phyloP scores from a whole-genome alignment of 805 yeast genomes.

The Brettanomyces custersianus region DNA sequence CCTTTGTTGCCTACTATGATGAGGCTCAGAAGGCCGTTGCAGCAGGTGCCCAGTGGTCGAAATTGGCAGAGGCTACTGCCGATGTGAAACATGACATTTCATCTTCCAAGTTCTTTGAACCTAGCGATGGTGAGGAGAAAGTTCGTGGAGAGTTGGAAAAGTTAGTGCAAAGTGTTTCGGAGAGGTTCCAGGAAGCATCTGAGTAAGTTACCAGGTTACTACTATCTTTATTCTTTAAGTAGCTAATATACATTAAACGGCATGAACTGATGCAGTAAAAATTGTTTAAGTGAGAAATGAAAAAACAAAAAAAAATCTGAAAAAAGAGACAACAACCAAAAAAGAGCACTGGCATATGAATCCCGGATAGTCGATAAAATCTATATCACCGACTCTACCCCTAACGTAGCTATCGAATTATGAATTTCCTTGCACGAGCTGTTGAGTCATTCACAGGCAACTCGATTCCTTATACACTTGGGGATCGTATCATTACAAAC shows the following conservation, averaged over 20 bases:
- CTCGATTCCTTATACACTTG: constrained; percentile 50
- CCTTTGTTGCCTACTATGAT: constrained; percentile 82
- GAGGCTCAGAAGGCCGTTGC: constrained; percentile 97
- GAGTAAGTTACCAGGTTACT: too few relatives aligned
- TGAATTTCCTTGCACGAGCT: constrained; percentile 67
- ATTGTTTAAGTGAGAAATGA: neutral
- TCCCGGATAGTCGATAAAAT: too few relatives aligned
- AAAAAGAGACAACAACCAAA: too few relatives aligned
- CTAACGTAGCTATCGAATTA: constrained; percentile 13
- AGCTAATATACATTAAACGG: too few relatives aligned
- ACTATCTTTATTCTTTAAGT: neutral
- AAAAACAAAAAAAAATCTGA: too few relatives aligned
- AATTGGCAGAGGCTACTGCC: constrained; percentile 77
- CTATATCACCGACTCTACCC: too few relatives aligned
- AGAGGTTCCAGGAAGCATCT: constrained; percentile 90
- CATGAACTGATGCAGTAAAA: neutral
- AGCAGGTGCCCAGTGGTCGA: constrained; percentile 91
- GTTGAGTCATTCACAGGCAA: constrained; percentile 50
- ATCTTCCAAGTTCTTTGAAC: constrained; percentile 92
- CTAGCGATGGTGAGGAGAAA: constrained; percentile 79
- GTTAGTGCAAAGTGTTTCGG: constrained; percentile 66
- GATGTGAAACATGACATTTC: constrained; percentile 92
- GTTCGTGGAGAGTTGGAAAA: constrained; percentile 70
- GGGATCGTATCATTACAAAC: constrained; percentile 29
- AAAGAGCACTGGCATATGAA: too few relatives aligned